These are phyloP conservation scores for Coniella vitis DNA, from an alignment of 2,329 filamentous ascomycete genomes.

Conservation along the genomic window DNA sequence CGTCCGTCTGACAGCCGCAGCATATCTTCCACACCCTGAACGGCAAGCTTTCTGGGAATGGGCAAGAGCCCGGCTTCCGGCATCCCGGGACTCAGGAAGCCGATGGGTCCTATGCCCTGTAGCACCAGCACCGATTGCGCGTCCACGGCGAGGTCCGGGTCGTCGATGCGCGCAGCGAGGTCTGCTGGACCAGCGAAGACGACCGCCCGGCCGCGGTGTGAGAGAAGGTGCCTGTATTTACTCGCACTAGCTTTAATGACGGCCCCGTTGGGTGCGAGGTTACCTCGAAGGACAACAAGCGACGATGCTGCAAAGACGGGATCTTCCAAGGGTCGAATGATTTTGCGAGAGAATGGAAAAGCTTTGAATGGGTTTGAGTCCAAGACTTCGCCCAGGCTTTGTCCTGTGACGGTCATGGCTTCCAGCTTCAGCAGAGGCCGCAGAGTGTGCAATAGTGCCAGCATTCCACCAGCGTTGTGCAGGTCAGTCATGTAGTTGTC, in stretches of 20 bases:
- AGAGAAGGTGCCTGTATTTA: slow-evolving; percentile 59
- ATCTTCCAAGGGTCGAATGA: slow-evolving; percentile 58
- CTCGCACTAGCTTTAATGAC: slow-evolving; percentile 85
- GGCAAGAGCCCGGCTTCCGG: slow-evolving; percentile 66
- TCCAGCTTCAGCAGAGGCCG: slow-evolving; percentile 69
- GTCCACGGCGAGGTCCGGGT: slow-evolving; percentile 54
- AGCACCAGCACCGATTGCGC: slow-evolving; percentile 64
- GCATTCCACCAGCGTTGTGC: slow-evolving; percentile 81
- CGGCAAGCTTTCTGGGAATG: slow-evolving; percentile 69
- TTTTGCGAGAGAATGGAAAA: slow-evolving; percentile 26
- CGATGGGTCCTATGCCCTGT: slow-evolving; percentile 82
- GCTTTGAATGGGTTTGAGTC: slow-evolving; percentile 58
- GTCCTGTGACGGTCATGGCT: slow-evolving; percentile 77
- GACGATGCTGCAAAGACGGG: slow-evolving; percentile 70
- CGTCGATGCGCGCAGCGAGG: slow-evolving; percentile 56
- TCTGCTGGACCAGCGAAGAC: slow-evolving; percentile 73
- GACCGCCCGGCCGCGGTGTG: slow-evolving; percentile 43
- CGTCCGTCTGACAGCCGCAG: slow-evolving; percentile 80
- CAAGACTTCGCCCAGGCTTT: slow-evolving; percentile 74
- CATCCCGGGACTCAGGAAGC: slow-evolving; percentile 72
- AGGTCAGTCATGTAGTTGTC: slow-evolving; percentile 87
- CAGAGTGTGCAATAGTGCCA: slow-evolving; percentile 71
- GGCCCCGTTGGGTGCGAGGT: slow-evolving; percentile 74
- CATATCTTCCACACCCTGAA: slow-evolving; percentile 69
- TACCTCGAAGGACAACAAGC: slow-evolving; percentile 75